These are phyloP conservation scores for Cryptococcus hybrid DNA, from an alignment of 1,284 basidiomycete species.

Conservation along the genomic window DNA sequence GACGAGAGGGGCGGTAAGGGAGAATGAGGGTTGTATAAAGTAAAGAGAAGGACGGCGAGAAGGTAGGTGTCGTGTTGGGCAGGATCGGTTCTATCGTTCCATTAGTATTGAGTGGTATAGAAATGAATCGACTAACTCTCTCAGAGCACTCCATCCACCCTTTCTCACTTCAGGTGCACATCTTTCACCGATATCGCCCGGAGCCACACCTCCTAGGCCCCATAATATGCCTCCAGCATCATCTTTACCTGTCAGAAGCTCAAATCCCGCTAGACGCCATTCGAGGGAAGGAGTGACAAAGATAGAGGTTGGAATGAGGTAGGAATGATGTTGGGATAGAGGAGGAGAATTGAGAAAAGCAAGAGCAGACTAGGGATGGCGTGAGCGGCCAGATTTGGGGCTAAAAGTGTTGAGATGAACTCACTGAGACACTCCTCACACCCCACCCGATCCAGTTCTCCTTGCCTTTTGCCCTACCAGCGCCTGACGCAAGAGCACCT, in stretches of 20 bases:
- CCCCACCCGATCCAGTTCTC: constrained; percentile 96
- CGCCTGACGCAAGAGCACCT: constrained; percentile 28
- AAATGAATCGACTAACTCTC: constrained; percentile 61
- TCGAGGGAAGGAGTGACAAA: constrained; percentile 83
- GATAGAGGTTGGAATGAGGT: constrained; percentile 68
- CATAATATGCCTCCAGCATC: constrained; percentile 51
- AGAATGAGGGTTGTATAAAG: constrained; percentile 77
- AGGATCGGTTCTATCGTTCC: constrained; percentile 60
- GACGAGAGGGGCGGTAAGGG: constrained; percentile 64
- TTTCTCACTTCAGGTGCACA: constrained; percentile 86
- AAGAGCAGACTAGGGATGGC: constrained; percentile 66
- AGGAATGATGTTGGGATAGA: constrained; percentile 81
- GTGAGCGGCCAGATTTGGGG: background rate
- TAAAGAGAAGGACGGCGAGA: constrained; percentile 78
- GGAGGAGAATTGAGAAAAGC: constrained; percentile 87
- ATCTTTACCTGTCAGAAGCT: constrained; percentile 63
- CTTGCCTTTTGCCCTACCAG: constrained; percentile 56
- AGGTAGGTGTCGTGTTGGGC: constrained; percentile 79
- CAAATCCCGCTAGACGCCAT: constrained; percentile 95
- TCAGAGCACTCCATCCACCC: constrained; percentile 75
- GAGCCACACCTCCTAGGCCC: constrained; percentile 68
- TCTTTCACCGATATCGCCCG: constrained; percentile 60
- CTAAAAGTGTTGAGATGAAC: constrained; percentile 37
- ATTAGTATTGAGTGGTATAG: background rate
- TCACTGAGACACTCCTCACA: constrained; percentile 79